phyloP scores from a whole-genome alignment of 257 asterid species.

The Solanum phureja region DNA sequence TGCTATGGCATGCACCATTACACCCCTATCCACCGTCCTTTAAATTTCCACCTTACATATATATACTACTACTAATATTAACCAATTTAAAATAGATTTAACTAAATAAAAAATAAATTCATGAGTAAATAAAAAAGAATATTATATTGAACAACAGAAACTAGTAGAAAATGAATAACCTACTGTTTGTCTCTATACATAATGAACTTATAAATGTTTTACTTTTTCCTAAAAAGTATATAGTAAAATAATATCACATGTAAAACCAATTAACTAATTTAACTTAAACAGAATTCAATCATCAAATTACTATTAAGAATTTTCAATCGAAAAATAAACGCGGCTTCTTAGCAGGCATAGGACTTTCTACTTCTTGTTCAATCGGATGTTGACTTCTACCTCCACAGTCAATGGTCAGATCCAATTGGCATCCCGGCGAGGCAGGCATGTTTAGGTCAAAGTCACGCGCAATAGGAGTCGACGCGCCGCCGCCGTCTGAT shows the following conservation, averaged over 20 bases:
- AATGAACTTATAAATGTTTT: background rate
- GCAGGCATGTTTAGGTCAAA: constrained; percentile 53
- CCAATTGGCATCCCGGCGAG: constrained; percentile 25
- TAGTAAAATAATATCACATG: background rate
- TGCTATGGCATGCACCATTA: background rate
- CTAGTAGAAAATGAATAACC: background rate
- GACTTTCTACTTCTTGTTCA: constrained; percentile 59
- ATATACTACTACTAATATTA: background rate
- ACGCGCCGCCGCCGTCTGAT: constrained; percentile 32
- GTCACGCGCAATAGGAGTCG: constrained; percentile 8
- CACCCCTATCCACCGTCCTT: background rate
- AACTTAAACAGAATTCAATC: background rate
- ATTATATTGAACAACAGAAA: background rate
- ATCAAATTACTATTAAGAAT: background rate
- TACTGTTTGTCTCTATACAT: background rate
- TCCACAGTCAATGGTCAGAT: constrained; percentile 5
- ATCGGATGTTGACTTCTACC: background rate
- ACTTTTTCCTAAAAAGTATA: background rate
- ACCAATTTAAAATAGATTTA: background rate
- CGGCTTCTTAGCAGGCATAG: constrained; percentile 26
- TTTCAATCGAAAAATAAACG: constrained; percentile 9
- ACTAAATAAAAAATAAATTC: background rate
- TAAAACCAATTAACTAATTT: background rate
- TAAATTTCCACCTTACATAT: background rate
- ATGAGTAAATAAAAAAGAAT: background rate